A percentile compares a stretch with the other conserved stretches of the same genome.
Conservation (phyloP, 108 stramenopile genomes). For the Conticribra weissflogii region DNA sequence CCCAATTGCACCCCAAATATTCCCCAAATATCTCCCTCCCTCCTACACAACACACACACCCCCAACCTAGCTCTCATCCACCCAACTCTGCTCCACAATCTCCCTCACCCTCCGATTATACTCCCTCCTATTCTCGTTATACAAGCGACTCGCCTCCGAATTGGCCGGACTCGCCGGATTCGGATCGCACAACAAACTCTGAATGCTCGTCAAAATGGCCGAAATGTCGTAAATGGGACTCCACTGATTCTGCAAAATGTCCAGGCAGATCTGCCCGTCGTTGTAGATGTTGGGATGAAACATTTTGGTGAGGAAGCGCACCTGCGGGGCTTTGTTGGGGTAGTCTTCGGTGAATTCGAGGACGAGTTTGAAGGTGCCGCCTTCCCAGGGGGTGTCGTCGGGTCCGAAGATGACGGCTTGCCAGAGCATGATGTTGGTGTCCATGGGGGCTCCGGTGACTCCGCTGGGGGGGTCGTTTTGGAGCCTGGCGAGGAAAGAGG, state of each 20-base stretch:
- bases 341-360: constrained; percentile 99
- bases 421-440: constrained; percentile 97
- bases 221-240: constrained; percentile 99
- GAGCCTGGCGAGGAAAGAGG: constrained; percentile 61
- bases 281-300: constrained; percentile 99
- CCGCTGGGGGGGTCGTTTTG: constrained; percentile 99
- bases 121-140: constrained; percentile 97
- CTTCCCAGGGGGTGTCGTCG: constrained; percentile 99
- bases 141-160: constrained; percentile 96
- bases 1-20: too few relatives aligned
- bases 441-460: constrained; percentile 98
- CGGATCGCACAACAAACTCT: constrained; percentile 98
- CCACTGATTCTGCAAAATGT: constrained; percentile 99
- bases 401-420: constrained; percentile 99
- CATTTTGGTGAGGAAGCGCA: constrained; percentile 98
- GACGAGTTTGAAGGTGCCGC: constrained; percentile 94
- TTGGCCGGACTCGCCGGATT: constrained; percentile 98
- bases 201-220: constrained; percentile 99
- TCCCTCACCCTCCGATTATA: constrained; percentile 98
- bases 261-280: constrained; percentile 97
- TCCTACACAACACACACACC: not conserved
- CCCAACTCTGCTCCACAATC: constrained; percentile 98
- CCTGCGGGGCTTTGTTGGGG: constrained; percentile 98
- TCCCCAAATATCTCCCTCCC: not conserved
- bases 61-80: constrained; percentile 63